These are phyloP conservation scores for Aspergillus neoniger DNA, from an alignment of 2,329 filamentous ascomycete species.

Conservation along the genomic window DNA sequence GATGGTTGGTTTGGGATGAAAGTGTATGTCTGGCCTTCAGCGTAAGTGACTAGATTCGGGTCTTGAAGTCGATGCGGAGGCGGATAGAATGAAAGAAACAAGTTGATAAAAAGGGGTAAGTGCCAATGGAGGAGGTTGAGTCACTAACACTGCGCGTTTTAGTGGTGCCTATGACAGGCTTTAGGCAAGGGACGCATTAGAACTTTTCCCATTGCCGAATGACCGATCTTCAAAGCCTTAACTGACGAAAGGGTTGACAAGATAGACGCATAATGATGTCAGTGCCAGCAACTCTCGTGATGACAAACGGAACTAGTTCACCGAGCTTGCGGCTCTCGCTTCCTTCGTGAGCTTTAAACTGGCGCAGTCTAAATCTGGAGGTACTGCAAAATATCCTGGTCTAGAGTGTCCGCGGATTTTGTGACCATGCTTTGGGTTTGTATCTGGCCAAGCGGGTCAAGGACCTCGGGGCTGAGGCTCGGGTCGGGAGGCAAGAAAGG, in stretches of 20 bases:
- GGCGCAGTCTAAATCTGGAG: neutral
- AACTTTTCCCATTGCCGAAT: neutral
- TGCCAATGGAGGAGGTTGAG: neutral
- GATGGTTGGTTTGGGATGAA: neutral
- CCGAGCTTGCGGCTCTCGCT: neutral
- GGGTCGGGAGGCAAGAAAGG: neutral
- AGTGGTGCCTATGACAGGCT: neutral
- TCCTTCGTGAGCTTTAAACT: neutral
- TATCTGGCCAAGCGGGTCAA: neutral
- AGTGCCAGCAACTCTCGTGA: neutral
- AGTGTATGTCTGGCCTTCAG: neutral
- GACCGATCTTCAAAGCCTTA: neutral
- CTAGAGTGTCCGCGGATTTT: neutral
- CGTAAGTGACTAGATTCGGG: neutral
- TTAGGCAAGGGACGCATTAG: neutral
- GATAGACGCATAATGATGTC: constrained; percentile 8
- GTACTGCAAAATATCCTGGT: constrained; percentile 8
- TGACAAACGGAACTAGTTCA: neutral
- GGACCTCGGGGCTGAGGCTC: neutral
- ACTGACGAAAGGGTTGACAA: neutral
- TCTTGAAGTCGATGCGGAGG: neutral
- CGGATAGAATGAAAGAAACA: neutral
- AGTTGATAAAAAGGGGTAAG: neutral
- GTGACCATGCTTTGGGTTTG: neutral
- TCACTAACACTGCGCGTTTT: neutral